Conservation (phyloP, 176 grass and related monocot species). For the Carex myosuroides region DNA sequence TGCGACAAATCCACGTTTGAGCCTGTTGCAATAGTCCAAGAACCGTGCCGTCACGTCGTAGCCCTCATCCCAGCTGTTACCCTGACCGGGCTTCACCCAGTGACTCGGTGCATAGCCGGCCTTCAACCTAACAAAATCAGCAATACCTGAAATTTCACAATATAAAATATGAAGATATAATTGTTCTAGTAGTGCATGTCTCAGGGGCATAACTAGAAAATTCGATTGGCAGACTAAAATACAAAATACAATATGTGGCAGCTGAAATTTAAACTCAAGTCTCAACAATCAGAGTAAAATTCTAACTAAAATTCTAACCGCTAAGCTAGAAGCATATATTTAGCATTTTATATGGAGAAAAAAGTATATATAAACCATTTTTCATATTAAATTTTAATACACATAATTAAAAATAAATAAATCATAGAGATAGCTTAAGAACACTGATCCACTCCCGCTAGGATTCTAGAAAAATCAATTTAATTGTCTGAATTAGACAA, state of each 20-base stretch:
- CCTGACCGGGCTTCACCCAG: conserved; percentile 43
- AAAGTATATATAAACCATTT: too few species aligned
- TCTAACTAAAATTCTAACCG: too few species aligned
- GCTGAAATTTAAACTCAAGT: too few species aligned
- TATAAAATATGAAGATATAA: neutral
- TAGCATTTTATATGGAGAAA: too few species aligned
- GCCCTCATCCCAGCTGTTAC: conserved; percentile 41
- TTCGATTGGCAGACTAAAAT: too few species aligned
- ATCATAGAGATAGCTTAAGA: too few species aligned
- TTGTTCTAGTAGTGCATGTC: neutral
- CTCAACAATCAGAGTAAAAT: too few species aligned
- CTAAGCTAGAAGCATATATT: too few species aligned
- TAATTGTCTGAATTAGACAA: neutral
- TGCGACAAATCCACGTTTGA: conserved; percentile 44
- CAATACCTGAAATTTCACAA: conserved; percentile 31
- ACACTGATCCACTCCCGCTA: neutral
- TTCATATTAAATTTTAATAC: too few species aligned
- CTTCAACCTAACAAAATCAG: conserved; percentile 62
- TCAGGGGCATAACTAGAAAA: too few species aligned
- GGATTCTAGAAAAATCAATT: neutral
- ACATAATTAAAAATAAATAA: too few species aligned
- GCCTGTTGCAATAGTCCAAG: conserved; percentile 54
- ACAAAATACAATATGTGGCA: too few species aligned
- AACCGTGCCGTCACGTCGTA: conserved; percentile 59
- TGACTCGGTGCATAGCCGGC: conserved; percentile 30